Conservation (phyloP, 768 basidiomycete species). For the Termitomyces sp. region DNA sequence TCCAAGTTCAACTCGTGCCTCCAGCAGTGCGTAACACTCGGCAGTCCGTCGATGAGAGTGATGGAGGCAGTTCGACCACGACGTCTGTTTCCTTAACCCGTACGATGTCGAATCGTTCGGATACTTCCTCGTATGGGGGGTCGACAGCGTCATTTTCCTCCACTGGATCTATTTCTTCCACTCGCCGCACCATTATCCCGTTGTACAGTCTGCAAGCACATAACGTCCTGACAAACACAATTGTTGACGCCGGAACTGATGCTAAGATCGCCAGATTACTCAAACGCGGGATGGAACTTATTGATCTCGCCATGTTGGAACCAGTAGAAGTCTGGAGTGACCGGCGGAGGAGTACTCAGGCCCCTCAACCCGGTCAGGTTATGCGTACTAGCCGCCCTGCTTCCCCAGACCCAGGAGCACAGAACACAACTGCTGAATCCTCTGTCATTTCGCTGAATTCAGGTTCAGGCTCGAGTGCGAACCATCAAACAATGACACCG, state of each 20-base stretch:
- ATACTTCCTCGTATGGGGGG: slow-evolving; percentile 35
- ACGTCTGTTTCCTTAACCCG: slow-evolving; percentile 28
- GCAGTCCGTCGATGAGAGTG: slow-evolving; percentile 39
- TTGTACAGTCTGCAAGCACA: slow-evolving; percentile 86
- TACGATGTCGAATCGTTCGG: slow-evolving; percentile 55
- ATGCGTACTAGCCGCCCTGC: slow-evolving; percentile 21
- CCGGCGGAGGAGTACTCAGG: slow-evolving; percentile 13
- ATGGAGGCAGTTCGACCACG: slow-evolving; percentile 11
- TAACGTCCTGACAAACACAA: slow-evolving; percentile 79
- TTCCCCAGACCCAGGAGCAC: slow-evolving; percentile 12
- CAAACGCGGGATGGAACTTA: slow-evolving; percentile 68
- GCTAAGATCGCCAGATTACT: slow-evolving; percentile 78
- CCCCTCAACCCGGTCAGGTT: neutral
- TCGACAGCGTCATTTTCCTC: slow-evolving; percentile 36
- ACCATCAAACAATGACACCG: slow-evolving; percentile 9
- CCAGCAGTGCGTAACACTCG: slow-evolving; percentile 45
- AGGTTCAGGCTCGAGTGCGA: neutral
- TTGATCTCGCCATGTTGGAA: slow-evolving; percentile 74
- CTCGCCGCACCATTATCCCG: slow-evolving; percentile 74
- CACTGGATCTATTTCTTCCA: slow-evolving; percentile 33
- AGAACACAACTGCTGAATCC: slow-evolving; percentile 12
- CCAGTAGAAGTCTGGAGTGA: slow-evolving; percentile 70
- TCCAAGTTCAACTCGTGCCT: slow-evolving; percentile 29
- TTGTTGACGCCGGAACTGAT: slow-evolving; percentile 86
- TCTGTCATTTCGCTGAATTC: slow-evolving; percentile 13